Evolutionary conservation across 129 eudicot species (phyloP).

Genomic region (Pseudognaphalium luteoalbum): DNA sequence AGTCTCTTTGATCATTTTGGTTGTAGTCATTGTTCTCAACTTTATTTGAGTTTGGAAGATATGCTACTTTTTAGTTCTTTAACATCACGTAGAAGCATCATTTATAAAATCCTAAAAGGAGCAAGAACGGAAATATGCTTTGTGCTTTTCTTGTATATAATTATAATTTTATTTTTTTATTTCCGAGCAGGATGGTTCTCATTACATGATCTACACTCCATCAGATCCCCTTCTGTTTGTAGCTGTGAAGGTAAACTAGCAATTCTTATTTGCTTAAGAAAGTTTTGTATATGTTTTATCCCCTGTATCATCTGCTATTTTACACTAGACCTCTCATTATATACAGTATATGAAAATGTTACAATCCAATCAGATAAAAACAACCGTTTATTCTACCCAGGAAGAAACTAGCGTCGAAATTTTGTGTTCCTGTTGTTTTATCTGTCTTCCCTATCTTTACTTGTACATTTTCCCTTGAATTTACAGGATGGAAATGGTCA

Average conservation of each 20-base stretch:
- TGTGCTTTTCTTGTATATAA: neutral
- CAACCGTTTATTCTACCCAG: neutral
- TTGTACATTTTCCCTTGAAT: conserved; percentile 11
- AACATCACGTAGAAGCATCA: neutral
- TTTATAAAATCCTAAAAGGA: neutral
- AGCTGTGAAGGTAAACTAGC: conserved; percentile 66
- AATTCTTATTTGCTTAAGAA: conserved; percentile 1
- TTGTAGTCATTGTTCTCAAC: neutral
- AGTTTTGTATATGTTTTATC: neutral
- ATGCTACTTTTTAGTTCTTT: neutral
- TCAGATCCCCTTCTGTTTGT: conserved; percentile 92
- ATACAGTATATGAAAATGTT: neutral
- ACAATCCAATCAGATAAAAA: neutral
- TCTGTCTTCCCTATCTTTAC: neutral
- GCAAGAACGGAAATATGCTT: neutral
- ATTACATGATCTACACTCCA: conserved; percentile 96
- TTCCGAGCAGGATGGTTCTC: conserved; percentile 76
- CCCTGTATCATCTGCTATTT: neutral
- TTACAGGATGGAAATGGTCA: conserved; percentile 74
- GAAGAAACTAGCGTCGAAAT: neutral
- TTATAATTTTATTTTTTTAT: neutral
- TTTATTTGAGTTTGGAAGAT: neutral
- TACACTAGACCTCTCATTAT: neutral
- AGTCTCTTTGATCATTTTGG: neutral
- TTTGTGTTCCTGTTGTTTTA: neutral